Evolutionary conservation across 148 eudicot species (phyloP), one percentile per base, ranked within the genome.

Genomic region (Camellia japonica): DNA sequence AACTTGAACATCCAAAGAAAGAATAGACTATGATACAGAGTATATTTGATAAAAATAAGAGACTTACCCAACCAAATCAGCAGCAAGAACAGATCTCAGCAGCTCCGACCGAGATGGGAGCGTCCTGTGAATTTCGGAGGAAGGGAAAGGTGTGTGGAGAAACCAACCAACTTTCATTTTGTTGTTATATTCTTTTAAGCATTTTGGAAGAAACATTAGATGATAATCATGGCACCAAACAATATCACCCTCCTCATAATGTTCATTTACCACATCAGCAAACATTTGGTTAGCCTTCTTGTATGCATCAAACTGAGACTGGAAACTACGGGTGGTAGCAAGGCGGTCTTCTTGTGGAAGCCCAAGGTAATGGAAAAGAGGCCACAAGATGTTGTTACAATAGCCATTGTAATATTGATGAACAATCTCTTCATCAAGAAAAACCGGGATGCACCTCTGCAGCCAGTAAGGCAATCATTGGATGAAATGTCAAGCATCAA

Each of bases 171-270:
- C 93, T 90, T 91, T 91, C 90, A 93, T 91, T 14, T 85, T 82
- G 61, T 62, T 83, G 81, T 91, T 81, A 56, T 83, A 71, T 8
- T 90, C 86, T 84, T 93, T 93, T 11, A 93, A 84, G 83, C 87
- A 91, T 77, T 90, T 85, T 2, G 97, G 97, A 59, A 93, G 91
- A 82, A 82, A 91, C 95, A 93, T 93, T 60, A 93, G 81, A 73
- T 93, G 97, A 86, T 93, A 93, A 82, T 93, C 97, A 86, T 93
- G 97, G 85, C 95, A 93, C 97, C 97, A 93, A 42, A 93, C 90
- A 20, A 93, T 84, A 78, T 93, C 97, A 68, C 97, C 97, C 15
- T 91, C 95, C 68, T 87, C 71, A 71, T 93, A 93, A 81, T 91
- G 88, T 74, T 83, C 78, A 30, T 85, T 83, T 10, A 93, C 97